Percentiles rank a stretch among this genome's conserved stretches.
These are phyloP conservation scores for Pleurotus sapidus DNA, from an alignment of 768 basidiomycete genomes.

Conservation along the genomic window DNA sequence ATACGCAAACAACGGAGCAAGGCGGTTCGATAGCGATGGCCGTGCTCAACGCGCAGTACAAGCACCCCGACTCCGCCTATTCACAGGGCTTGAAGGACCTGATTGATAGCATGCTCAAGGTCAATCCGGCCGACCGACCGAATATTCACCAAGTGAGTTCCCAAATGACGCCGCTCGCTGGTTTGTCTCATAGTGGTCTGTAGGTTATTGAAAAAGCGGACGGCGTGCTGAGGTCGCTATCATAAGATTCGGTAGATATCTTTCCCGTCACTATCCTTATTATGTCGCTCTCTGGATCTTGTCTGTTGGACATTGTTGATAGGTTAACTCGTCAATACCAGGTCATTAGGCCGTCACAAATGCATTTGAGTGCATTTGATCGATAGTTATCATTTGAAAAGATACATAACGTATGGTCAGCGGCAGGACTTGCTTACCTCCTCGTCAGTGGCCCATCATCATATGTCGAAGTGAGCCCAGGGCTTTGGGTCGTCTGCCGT, in stretches of 20 bases:
- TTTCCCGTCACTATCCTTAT: too few relatives aligned
- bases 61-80: constrained; percentile 84
- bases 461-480: too few relatives aligned
- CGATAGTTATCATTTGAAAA: too few relatives aligned
- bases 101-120: constrained; percentile 82
- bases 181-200: constrained; percentile 3
- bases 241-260: background rate
- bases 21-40: constrained; percentile 98
- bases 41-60: constrained; percentile 89
- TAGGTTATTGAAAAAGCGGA: constrained; percentile 71
- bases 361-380: too few relatives aligned
- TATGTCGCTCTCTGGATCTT: background rate
- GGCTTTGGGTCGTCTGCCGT: too few relatives aligned
- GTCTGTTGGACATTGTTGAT: constrained; percentile 6
- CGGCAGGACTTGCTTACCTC: too few relatives aligned
- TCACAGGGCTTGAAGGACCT: constrained; percentile 79
- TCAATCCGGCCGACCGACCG: constrained; percentile 79
- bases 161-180: background rate
- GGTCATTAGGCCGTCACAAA: too few relatives aligned
- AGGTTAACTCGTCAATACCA: background rate
- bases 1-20: constrained; percentile 85
- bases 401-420: too few relatives aligned
- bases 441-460: too few relatives aligned
- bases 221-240: constrained; percentile 55
- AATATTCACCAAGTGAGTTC: constrained; percentile 75